These are phyloP conservation scores for Aspergillus puulaauensis DNA, from an alignment of 2,329 filamentous ascomycete species.

Conservation along the genomic window DNA sequence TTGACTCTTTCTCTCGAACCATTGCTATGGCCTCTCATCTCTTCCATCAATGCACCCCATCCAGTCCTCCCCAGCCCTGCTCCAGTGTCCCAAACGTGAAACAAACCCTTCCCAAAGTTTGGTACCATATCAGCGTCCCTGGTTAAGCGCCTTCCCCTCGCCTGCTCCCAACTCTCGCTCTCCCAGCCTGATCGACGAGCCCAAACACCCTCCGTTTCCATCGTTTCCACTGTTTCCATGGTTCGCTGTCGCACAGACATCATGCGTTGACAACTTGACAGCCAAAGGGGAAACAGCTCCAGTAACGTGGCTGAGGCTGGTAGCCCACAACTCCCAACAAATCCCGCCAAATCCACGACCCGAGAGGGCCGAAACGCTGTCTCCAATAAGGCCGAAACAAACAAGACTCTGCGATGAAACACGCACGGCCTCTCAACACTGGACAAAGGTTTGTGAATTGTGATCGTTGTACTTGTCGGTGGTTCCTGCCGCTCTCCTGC, in stretches of 20 bases:
- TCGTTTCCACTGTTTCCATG: neutral
- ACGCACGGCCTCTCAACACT: neutral
- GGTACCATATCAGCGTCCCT: conserved; percentile 19
- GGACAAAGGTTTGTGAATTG: neutral
- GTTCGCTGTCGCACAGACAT: neutral
- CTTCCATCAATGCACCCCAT: too few species aligned
- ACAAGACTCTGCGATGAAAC: conserved; percentile 3
- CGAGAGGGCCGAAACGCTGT: neutral
- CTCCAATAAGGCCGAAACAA: neutral
- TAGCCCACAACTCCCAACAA: neutral
- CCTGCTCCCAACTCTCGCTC: neutral
- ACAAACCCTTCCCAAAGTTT: neutral
- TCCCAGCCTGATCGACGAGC: neutral
- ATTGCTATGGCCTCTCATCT: too few species aligned
- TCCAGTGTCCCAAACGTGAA: neutral
- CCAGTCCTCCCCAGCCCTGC: too few species aligned
- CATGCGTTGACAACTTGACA: too few species aligned
- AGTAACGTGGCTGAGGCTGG: neutral
- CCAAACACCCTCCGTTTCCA: neutral
- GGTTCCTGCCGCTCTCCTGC: neutral
- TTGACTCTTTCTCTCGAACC: neutral
- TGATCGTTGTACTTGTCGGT: neutral
- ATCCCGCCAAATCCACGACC: conserved; percentile 1
- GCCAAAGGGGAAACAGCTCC: neutral
- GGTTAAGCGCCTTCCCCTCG: conserved; percentile 16